Base-by-base conservation (phyloP, 495 filamentous ascomycete genomes). In the Hypomontagnella monticulosa region DNA sequence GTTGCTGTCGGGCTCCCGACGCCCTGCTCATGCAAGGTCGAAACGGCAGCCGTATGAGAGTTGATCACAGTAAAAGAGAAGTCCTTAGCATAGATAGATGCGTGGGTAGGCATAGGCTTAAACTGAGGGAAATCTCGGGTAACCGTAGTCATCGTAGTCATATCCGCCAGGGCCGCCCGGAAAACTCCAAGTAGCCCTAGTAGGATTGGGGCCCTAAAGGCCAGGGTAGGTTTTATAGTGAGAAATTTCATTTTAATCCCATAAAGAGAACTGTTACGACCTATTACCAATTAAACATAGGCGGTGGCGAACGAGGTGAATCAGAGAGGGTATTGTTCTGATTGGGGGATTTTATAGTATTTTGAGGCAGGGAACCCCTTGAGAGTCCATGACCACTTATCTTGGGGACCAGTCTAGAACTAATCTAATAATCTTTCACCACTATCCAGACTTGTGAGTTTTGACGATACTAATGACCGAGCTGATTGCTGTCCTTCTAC, bases 41-140 rank as follows among this genome's bases (percentile, higher is more conserved):
- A 52, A 6, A 73, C 57, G 4, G 63, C 44, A 9, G 52, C 60
- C 4, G 67, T 73, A 53, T 73, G 70, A 14, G 57, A 68, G 48
- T 73, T 73, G 2, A 73, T 15, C 16, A 70, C 11, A 1, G 63
- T 73, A 33, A 73, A 59, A n/a, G 63, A 32, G 38, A 63, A 72
- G 7, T 70, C 46, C 59, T 33, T 32, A 19, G n/a, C 27, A 18
- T 4, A 38, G 36, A 11, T 3, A 9, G 23, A 7, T 34, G 37
- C 53, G 16, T 54, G 38, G 2, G 6, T 19, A 11, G 27, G 19
- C 15, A 50, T 5, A 23, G 34, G 15, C 5, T 36, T 40, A n/a
- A 23, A 12, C 1, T 44, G 33, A 10, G 61, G 54, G 12, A 33
- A 11, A 0, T 4, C 1, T 19, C 1, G 23, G 7, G 20, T 36